Evolutionary conservation across 2,329 filamentous ascomycete genomes (phyloP), one percentile per base, ranked within the genome.

Genomic region (Neopestalotiopsis sp.): DNA sequence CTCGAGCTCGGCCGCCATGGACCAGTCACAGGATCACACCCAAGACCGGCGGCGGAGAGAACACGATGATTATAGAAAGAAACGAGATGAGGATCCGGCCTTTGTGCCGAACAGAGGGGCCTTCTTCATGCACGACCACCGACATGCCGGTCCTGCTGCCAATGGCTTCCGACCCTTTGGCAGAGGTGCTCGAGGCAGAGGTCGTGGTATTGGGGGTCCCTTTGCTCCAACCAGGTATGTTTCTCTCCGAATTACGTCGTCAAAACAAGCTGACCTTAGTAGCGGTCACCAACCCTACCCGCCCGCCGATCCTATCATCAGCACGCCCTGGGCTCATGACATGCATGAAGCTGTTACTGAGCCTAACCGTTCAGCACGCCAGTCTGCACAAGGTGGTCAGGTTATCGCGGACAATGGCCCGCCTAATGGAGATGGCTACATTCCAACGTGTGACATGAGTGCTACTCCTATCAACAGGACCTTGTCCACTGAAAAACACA

Each of bases 71-170:
- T 97, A 97, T 83, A 91, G 92, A 82, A 94, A 92, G 82, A 93
- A 93, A 80, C 89, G 94, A 74, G 94, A 97, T 78, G 91, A 94
- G 74, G 94, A 97, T 79, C 95, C 95, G 45, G 91, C 95, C 12
- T 97, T 97, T 81, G 95, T 98, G 67, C 95, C 96, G 67, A 98
- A 97, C 77, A 88, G 95, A 73, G 96, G 96, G 69, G 92, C 93
- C 71, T 98, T 98, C 85, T 98, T 98, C 84, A 94, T 98, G 89
- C 95, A 98, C 80, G 96, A 98, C 79, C 94, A 96, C 76, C 89
- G 94, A 71, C 91, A 94, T 74, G 89, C 92, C 68, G 92, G 92
- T n/a, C 88, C 91, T 59, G 89, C 90, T 73, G 88, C 91, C 66
- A 95, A 95, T 80, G 92, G 92, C 66, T 94, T 95, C 80, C 87